A percentile compares a stretch with the other conserved stretches of the same genome.
These are phyloP conservation scores for Ligustrum vulgare DNA, from an alignment of 257 asterid species.

Conservation along the genomic window DNA sequence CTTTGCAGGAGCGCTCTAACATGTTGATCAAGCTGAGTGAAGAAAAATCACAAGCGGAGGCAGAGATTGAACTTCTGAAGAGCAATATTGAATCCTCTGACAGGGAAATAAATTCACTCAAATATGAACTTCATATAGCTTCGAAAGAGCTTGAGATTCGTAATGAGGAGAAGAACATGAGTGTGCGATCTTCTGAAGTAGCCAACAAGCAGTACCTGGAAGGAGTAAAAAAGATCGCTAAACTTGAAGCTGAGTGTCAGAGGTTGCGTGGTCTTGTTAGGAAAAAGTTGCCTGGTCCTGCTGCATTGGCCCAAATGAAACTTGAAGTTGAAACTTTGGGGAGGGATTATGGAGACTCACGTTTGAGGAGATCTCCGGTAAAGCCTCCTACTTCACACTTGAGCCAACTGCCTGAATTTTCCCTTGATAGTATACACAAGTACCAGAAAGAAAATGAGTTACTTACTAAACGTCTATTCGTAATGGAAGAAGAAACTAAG, in stretches of 20 bases:
- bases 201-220: slow-evolving; percentile 91
- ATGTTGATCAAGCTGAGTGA: slow-evolving; percentile 76
- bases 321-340: slow-evolving; percentile 90
- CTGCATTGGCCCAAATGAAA: slow-evolving; percentile 96
- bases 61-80: slow-evolving; percentile 66
- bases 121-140: slow-evolving; percentile 78
- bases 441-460: slow-evolving; percentile 67
- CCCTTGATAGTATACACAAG: slow-evolving; percentile 62
- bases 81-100: slow-evolving; percentile 67
- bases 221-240: slow-evolving; percentile 86
- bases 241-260: slow-evolving; percentile 96
- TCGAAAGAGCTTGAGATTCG: slow-evolving; percentile 90
- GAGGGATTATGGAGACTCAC: slow-evolving; percentile 72
- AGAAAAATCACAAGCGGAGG: slow-evolving; percentile 81
- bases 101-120: slow-evolving; percentile 74
- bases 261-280: slow-evolving; percentile 93
- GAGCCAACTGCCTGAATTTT: slow-evolving; percentile 60
- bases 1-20: slow-evolving; percentile 91
- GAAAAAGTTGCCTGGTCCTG: slow-evolving; percentile 95
- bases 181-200: slow-evolving; percentile 86
- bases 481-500: slow-evolving; percentile 93
- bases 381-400: slow-evolving; percentile 67
- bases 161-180: slow-evolving; percentile 93
- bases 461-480: slow-evolving; percentile 72
- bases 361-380: slow-evolving; percentile 68